These are phyloP conservation scores for Scheffersomyces amazonensis DNA, from an alignment of 805 yeast genomes.

Conservation along the genomic window DNA sequence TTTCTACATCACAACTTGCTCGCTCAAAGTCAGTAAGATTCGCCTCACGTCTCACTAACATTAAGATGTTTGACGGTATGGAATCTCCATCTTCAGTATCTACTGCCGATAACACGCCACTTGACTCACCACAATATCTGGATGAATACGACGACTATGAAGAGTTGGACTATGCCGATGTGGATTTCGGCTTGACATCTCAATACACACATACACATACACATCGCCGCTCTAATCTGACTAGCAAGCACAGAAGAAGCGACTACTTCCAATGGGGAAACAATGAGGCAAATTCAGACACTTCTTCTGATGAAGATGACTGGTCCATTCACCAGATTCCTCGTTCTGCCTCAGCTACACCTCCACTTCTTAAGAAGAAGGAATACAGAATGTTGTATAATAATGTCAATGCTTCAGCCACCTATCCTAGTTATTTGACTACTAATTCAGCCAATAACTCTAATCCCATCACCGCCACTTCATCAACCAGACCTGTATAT, in stretches of 20 bases:
- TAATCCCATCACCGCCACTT: no score
- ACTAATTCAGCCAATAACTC: slow-evolving; percentile 4
- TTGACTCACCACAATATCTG: slow-evolving; percentile 24
- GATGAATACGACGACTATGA: slow-evolving; percentile 9
- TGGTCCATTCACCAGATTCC: slow-evolving; percentile 5
- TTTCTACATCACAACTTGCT: slow-evolving; percentile 24
- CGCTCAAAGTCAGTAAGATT: slow-evolving; percentile 57
- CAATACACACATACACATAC: background rate
- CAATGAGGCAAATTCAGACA: slow-evolving; percentile 17
- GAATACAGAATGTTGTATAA: background rate
- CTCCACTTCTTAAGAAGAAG: no score
- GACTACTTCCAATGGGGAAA: slow-evolving; percentile 26
- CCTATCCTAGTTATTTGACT: no score
- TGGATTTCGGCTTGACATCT: slow-evolving; percentile 4
- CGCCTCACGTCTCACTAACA: slow-evolving; percentile 56
- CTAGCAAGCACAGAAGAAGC: slow-evolving; percentile 10
- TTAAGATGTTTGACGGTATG: slow-evolving; percentile 60
- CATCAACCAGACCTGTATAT: slow-evolving; percentile 16
- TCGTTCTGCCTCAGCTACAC: no score
- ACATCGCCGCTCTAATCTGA: slow-evolving; percentile 5
- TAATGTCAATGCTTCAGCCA: no score
- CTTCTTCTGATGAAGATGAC: slow-evolving; percentile 20
- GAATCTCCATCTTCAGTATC: slow-evolving; percentile 67
- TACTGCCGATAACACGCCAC: slow-evolving; percentile 48
- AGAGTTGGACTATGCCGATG: slow-evolving; percentile 6